Evolutionary conservation across 2,329 filamentous ascomycete genomes (phyloP), one percentile per base, ranked within the genome.

Genomic region (Phaeophleospora eucalypticola): DNA sequence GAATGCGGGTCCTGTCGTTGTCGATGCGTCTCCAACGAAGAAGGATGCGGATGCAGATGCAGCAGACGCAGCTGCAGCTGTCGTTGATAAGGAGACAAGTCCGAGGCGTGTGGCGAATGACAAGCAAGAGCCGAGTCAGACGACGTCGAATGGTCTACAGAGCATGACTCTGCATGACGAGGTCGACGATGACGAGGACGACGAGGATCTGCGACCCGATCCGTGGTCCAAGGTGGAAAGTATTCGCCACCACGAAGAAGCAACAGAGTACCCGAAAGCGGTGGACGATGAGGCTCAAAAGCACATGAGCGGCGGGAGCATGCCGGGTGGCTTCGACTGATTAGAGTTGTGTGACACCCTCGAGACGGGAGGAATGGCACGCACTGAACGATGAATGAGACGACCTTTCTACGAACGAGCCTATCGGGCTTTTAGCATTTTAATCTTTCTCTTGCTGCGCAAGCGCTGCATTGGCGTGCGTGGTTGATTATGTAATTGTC

Each of bases 321-420:
- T 66, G 56, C 63, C 63, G 10, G 63, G 63, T 16, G 60, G 61
- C 2, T 66, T 65, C 46, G 60, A 65, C 12, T 65, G 41, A 48
- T n/a, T n/a, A n/a, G n/a, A n/a, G n/a, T n/a, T n/a, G n/a, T n/a
- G n/a, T n/a, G n/a, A n/a, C n/a, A n/a, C n/a, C n/a, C n/a, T n/a
- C n/a, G n/a, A n/a, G n/a, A n/a, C n/a, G n/a, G n/a, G n/a, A n/a
- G n/a, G n/a, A n/a, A n/a, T n/a, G n/a, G n/a, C n/a, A n/a, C n/a
- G n/a, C n/a, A n/a, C 24, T 29, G 24, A 29, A 29, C 24, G 24
- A 29, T 29, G 24, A 29, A 12, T 6, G 24, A n/a, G n/a, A n/a
- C n/a, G n/a, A n/a, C n/a, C n/a, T n/a, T n/a, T n/a, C n/a, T n/a
- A n/a, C n/a, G n/a, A n/a, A n/a, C n/a, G n/a, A n/a, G n/a, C n/a